Evolutionary conservation across 805 yeast genomes (phyloP), one percentile per base, ranked within the genome.

Genomic region (Pachysolen tannophilus): DNA sequence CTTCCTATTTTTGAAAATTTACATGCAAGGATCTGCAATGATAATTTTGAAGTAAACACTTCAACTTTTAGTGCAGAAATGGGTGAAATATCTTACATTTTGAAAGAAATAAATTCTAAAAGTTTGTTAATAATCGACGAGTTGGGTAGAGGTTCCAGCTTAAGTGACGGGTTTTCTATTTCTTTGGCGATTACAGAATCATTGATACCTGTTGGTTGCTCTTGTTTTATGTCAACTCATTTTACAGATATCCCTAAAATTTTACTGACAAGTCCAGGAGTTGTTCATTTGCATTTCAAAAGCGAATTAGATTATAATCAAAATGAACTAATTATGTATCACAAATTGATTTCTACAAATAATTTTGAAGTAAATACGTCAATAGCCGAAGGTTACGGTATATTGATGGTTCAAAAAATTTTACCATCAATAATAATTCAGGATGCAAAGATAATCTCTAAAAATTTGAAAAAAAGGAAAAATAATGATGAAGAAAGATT

Each of bases 121-220:
- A 35, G 58, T 16, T 50, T 75, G 16, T 48, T 75, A 1, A 55
- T 75, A 2, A 50, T 75, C 23, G 82, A 76, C 46, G 81, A 75
- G 38, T 48, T 75, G 20, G 80, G 80, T 1, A 53, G 79, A 29
- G 77, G 78, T 21, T 52, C 75, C 2, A 61, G 69, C 26, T 49
- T 60, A 7, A 60, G 61, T 8, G 79, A 75, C 46, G 79, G 80
- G 0, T 65, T 72, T 34, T 59, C 78, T 2, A 60, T 75, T 2
- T 65, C 74, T 2, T 51, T 63, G 18, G 68, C 72, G 6, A 59
- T 64, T 2, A 48, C 61, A 17, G 72, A 70, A 39, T 50, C 52
- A 31, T 41, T 69, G 9, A 41, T 60, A 0, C 34, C 37, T 2
- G 42, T 47, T 1, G 43, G 43, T 4, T 49, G 61, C 16, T 50